Percentiles rank a stretch among this genome's conserved stretches.
Evolutionary conservation across 140 eudicot species (phyloP).

Genomic region (Ambrosia hybrid): DNA sequence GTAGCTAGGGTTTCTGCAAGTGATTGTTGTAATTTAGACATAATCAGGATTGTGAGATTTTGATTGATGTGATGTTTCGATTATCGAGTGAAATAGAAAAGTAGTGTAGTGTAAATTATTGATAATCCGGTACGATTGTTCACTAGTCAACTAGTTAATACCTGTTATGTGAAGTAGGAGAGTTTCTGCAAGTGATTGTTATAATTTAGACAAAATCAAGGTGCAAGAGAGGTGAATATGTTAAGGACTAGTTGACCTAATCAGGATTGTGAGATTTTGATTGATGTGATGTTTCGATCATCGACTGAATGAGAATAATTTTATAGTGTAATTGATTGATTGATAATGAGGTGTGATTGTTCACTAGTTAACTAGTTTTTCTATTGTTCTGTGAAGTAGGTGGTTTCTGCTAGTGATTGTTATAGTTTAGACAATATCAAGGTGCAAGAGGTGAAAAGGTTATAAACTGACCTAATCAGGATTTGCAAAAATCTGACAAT

Average conservation of each 20-base stretch:
- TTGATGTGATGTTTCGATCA: neutral
- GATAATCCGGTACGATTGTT: conserved; percentile 5
- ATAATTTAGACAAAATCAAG: neutral
- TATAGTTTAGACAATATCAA: conserved; percentile 1
- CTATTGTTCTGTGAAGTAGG: neutral
- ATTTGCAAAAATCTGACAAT: neutral
- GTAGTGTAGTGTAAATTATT: conserved; percentile 10
- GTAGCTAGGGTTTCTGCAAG: too few species aligned
- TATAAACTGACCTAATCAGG: conserved; percentile 17
- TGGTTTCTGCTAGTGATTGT: neutral
- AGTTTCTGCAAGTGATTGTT: neutral
- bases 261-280: conserved; percentile 6
- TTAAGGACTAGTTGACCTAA: neutral
- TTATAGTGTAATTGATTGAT: neutral
- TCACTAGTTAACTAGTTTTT: neutral
- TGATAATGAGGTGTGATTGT: neutral
- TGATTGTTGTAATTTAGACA: too few species aligned
- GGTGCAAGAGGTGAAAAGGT: too few species aligned
- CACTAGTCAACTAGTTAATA: neutral
- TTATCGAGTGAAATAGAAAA: neutral
- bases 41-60: neutral
- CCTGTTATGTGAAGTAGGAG: neutral
- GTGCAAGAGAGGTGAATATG: conserved; percentile 17
- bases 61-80: neutral
- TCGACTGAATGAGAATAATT: neutral